phyloP scores from a whole-genome alignment of 1,284 basidiomycete genomes.

The Veloporphyrellus conicus region DNA sequence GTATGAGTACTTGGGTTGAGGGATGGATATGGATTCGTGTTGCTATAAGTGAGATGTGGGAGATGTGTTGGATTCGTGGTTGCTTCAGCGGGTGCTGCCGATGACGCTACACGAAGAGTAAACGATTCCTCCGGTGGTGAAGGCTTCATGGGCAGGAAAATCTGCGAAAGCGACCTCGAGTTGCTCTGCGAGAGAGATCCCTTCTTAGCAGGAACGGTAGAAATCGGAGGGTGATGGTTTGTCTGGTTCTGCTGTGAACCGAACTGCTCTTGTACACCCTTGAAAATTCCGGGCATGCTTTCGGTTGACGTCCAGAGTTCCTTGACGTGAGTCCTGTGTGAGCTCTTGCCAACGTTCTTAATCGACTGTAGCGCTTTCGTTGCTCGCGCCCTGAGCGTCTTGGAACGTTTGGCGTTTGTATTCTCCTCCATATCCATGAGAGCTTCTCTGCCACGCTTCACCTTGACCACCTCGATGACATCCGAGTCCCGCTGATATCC shows the following conservation, averaged over 20 bases:
- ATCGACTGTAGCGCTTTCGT: slow-evolving; percentile 60
- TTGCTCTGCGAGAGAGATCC: slow-evolving; percentile 18
- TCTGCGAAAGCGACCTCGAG: slow-evolving; percentile 26
- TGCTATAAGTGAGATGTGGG: slow-evolving; percentile 5
- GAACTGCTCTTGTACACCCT: slow-evolving; percentile 23
- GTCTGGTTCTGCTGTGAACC: slow-evolving; percentile 12
- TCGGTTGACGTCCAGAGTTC: slow-evolving; percentile 37
- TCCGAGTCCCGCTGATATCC: slow-evolving; percentile 39
- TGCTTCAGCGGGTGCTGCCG: slow-evolving; percentile 4
- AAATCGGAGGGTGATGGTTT: slow-evolving; percentile 4
- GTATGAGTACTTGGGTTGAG: slow-evolving; percentile 13
- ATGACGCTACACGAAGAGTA: slow-evolving; percentile 1
- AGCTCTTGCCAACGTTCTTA: slow-evolving; percentile 45
- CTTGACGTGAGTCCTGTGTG: slow-evolving; percentile 37
- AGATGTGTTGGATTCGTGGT: slow-evolving; percentile 8
- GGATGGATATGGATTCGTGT: slow-evolving; percentile 10
- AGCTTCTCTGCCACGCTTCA: slow-evolving; percentile 44
- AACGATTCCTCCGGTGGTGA: slow-evolving; percentile 11
- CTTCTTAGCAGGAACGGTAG: slow-evolving; percentile 5
- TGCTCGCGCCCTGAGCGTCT: slow-evolving; percentile 55
- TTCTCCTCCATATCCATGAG: slow-evolving; percentile 27
- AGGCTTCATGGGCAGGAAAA: slow-evolving; percentile 22
- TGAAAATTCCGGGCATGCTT: slow-evolving; percentile 28
- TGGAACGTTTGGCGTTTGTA: slow-evolving; percentile 41
- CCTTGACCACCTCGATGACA: slow-evolving; percentile 65